phyloP scores from a whole-genome alignment of 306 rosid species.

The Potentilla sterilis region DNA sequence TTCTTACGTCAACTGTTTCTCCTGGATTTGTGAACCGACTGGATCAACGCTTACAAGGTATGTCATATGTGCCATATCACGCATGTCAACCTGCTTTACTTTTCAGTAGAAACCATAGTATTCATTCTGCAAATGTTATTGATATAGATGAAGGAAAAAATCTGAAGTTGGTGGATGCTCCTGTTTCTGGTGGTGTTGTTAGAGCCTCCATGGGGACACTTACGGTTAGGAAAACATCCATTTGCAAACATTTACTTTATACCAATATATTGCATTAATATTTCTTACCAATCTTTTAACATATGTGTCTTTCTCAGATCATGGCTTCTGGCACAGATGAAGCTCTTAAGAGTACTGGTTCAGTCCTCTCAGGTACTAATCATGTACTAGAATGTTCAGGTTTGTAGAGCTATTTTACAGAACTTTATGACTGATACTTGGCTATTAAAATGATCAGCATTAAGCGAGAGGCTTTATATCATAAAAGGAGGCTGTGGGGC shows the following conservation, averaged over 20 bases:
- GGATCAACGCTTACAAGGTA: constrained; percentile 70
- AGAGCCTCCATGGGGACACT: constrained; percentile 81
- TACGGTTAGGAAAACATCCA: constrained; percentile 57
- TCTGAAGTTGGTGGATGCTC: constrained; percentile 95
- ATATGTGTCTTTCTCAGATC: constrained; percentile 50
- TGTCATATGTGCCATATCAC: constrained; percentile 29
- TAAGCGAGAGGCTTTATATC: constrained; percentile 92
- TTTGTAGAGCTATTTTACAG: constrained; percentile 19
- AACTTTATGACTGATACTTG: constrained; percentile 29
- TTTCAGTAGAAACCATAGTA: constrained; percentile 30
- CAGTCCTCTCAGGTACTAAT: constrained; percentile 70
- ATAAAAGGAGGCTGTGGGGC: constrained; percentile 89
- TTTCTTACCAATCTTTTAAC: constrained; percentile 31
- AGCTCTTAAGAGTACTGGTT: constrained; percentile 78
- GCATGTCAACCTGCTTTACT: constrained; percentile 4
- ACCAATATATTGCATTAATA: constrained; percentile 16
- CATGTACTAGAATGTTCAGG: constrained; percentile 18
- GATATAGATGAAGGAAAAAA: constrained; percentile 67
- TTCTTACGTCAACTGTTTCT: constrained; percentile 94
- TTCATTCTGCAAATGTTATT: constrained; percentile 37
- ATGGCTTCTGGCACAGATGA: constrained; percentile 88
- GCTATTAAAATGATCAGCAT: constrained; percentile 48
- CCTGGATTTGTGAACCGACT: constrained; percentile 85
- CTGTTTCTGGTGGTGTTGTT: constrained; percentile 91
- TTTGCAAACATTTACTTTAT: constrained; percentile 14